Evolutionary conservation across 768 basidiomycete genomes (phyloP).

Genomic region (Solioccasus polychromus): DNA sequence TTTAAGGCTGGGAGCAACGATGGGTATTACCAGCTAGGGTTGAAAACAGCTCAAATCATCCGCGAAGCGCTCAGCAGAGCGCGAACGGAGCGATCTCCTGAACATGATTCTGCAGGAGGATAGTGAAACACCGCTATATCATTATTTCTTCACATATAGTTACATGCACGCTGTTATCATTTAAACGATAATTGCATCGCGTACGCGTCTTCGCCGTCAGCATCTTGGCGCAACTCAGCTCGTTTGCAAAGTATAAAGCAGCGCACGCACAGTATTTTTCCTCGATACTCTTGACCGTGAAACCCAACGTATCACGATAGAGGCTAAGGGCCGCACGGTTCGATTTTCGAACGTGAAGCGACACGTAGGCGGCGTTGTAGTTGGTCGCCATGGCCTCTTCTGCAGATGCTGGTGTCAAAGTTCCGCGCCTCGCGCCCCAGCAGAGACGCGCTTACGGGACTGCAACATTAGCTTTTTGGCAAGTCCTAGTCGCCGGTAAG

Average conservation of each 20-base stretch:
- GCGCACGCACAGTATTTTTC: conserved; percentile 82
- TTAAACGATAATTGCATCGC: conserved; percentile 77
- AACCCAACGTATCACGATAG: conserved; percentile 88
- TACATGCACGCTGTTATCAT: conserved; percentile 8
- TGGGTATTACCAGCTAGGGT: conserved; percentile 84
- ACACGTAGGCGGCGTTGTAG: conserved; percentile 83
- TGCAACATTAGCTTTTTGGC: conserved; percentile 94
- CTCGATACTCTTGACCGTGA: conserved; percentile 82
- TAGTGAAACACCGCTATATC: conserved; percentile 8
- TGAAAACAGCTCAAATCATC: conserved; percentile 60
- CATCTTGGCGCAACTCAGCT: conserved; percentile 53
- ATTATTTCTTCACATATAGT: conserved; percentile 5
- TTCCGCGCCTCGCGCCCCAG: not conserved
- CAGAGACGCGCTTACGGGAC: conserved; percentile 61
- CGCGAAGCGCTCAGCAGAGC: conserved; percentile 54
- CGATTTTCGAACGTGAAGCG: conserved; percentile 91
- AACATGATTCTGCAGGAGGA: not conserved
- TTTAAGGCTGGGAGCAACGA: conserved; percentile 80
- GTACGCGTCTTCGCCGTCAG: conserved; percentile 93
- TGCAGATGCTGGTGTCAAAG: conserved; percentile 29
- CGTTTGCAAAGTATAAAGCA: not conserved
- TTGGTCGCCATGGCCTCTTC: conserved; percentile 89
- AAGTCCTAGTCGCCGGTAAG: conserved; percentile 86
- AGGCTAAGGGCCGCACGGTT: conserved; percentile 88
- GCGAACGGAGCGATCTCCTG: not conserved